Evolutionary conservation across 192 early-diverging fungal genomes (phyloP).

Genomic region (Phycomyces blakesleeanus): DNA sequence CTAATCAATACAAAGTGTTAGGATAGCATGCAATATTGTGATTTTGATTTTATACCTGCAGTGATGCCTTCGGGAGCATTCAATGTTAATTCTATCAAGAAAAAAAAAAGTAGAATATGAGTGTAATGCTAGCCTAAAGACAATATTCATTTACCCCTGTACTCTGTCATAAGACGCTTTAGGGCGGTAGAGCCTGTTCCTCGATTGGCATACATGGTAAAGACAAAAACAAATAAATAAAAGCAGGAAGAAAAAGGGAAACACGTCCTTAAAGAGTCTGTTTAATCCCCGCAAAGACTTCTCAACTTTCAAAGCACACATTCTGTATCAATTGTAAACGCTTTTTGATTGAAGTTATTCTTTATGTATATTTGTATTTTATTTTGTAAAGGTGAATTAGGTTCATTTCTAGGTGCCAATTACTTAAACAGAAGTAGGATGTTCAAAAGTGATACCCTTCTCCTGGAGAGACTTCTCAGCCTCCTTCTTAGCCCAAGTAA

Average conservation of each 20-base stretch:
- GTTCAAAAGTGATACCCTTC: constrained; percentile 59
- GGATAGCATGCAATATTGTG: constrained; percentile 5
- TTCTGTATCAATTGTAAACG: too few species aligned
- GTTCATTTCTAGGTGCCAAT: not conserved
- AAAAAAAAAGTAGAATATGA: not conserved
- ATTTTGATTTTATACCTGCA: constrained; percentile 54
- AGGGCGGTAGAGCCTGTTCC: constrained; percentile 69
- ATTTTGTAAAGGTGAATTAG: too few species aligned
- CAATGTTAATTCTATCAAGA: constrained; percentile 68
- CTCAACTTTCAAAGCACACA: too few species aligned
- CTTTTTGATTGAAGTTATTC: too few species aligned
- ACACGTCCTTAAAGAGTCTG: not conserved
- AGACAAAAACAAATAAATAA: constrained; percentile 11
- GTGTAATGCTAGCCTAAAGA: not conserved
- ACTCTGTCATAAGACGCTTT: constrained; percentile 91
- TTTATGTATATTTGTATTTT: too few species aligned
- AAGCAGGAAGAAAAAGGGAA: constrained; percentile 14
- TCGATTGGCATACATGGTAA: constrained; percentile 23
- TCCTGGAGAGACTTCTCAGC: constrained; percentile 71
- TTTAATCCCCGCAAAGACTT: too few species aligned
- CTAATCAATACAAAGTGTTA: constrained; percentile 43
- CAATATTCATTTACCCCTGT: constrained; percentile 56
- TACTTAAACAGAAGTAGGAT: constrained; percentile 49
- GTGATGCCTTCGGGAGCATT: constrained; percentile 93
- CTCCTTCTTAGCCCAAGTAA: constrained; percentile 72